Percentiles rank a stretch among this genome's conserved stretches.
Evolutionary conservation across 2,329 filamentous ascomycete species (phyloP).

Genomic region (Rhynchosporium secalis): DNA sequence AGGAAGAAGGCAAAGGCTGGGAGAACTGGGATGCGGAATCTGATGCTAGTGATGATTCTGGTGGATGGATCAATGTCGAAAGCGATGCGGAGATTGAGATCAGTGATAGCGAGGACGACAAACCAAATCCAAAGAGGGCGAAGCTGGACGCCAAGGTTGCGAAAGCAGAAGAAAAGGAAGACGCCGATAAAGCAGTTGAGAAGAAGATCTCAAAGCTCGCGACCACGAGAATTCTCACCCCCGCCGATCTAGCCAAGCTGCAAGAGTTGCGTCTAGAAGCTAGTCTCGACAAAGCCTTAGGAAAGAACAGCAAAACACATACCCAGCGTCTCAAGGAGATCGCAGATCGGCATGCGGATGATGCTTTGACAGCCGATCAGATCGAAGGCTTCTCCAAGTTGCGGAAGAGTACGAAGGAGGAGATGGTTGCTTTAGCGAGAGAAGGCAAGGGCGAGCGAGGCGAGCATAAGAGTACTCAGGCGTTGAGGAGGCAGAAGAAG

Average conservation of each 20-base stretch:
- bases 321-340: slow-evolving; percentile 42
- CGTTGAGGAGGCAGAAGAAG: slow-evolving; percentile 84
- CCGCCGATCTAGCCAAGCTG: slow-evolving; percentile 92
- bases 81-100: slow-evolving; percentile 78
- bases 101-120: slow-evolving; percentile 73
- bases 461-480: slow-evolving; percentile 84
- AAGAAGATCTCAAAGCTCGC: slow-evolving; percentile 70
- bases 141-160: slow-evolving; percentile 48
- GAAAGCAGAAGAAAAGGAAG: slow-evolving; percentile 47
- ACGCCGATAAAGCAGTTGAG: slow-evolving; percentile 40
- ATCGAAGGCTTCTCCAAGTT: slow-evolving; percentile 85
- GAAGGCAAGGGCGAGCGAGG: slow-evolving; percentile 76
- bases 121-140: slow-evolving; percentile 64
- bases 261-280: slow-evolving; percentile 79
- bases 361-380: slow-evolving; percentile 84
- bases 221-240: slow-evolving; percentile 92
- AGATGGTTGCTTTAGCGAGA: slow-evolving; percentile 78
- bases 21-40: slow-evolving; percentile 42
- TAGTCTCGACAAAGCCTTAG: slow-evolving; percentile 64
- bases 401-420: slow-evolving; percentile 84
- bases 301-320: slow-evolving; percentile 45
- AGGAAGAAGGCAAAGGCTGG: slow-evolving; percentile 32
- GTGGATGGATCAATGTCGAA: slow-evolving; percentile 90
- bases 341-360: slow-evolving; percentile 71
- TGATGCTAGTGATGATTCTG: slow-evolving; percentile 66